Base-by-base conservation (phyloP, 78 protist genomes). In the Chrysochromulina parva region DNA sequence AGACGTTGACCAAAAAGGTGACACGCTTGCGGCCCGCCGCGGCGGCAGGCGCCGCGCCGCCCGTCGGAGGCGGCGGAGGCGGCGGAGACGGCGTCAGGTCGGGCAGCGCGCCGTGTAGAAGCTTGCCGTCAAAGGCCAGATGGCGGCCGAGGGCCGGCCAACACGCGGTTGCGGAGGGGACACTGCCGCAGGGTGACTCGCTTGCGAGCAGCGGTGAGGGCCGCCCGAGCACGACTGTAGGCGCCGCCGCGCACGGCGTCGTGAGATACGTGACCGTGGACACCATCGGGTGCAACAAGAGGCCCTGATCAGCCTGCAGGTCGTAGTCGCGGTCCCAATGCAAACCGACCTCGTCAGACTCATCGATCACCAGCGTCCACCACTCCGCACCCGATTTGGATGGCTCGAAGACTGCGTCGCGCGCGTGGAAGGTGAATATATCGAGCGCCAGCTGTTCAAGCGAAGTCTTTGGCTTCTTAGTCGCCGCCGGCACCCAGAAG, bases 261-360 rank as follows among this genome's bases (percentile, higher is more conserved):
- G 38, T 17, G 14, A 74, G 53, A 57, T 74, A 74, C 19, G 84
- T 74, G 57, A 74, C 84, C 16, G 84, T 74, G 11, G 58, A 55
- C 24, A 74, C 28, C 14, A 10, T 1, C 48, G 86, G 86, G 86
- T 78, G 86, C 28, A 78, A 14, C 10, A 24, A 5, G 13, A 78
- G 4, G 22, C 86, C 86, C 13, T 78, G 86, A 48, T 78, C 86
- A 0, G 55, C 86, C 55, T 74, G 82, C 82, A 78, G 6, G 59
- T 52, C 62, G 86, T 78, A 78, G n/a, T 78, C 86, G n/a, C 86
- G 86, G 62, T 78, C 86, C 86, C 86, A 78, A 47, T 78, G 86
- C 47, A 52, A 5, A 10, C 62, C 86, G 47, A 78, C 6, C 47
- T 26, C 60, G 60, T 78, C 86, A 9, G 20, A 1, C 0, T 26